Percentiles rank a stretch among this genome's conserved stretches.
These are phyloP conservation scores for Vigna reflexopilosa DNA, from an alignment of 306 rosid species.

Conservation along the genomic window DNA sequence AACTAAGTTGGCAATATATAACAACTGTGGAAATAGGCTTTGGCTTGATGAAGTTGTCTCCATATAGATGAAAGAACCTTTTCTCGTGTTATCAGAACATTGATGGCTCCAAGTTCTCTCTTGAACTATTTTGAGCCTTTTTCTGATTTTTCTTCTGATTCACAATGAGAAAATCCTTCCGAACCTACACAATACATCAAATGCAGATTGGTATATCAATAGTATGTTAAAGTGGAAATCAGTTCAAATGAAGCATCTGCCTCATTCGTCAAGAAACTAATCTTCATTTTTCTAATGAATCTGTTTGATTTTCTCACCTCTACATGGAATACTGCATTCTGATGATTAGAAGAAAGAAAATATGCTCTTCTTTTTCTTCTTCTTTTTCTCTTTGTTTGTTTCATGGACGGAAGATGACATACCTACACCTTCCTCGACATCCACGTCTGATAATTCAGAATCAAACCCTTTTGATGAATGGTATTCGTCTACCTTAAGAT, in stretches of 20 bases:
- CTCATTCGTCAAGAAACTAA: constrained; percentile 18
- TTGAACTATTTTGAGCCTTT: no score
- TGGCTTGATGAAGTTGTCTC: constrained; percentile 41
- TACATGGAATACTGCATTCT: constrained; percentile 15
- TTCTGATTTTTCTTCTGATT: no score
- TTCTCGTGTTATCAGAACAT: constrained; percentile 27
- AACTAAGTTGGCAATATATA: constrained; percentile 39
- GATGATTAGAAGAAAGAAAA: background rate
- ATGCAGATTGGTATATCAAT: no score
- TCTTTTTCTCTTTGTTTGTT: no score
- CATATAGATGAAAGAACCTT: constrained; percentile 40
- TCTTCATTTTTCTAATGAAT: background rate
- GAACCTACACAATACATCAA: no score
- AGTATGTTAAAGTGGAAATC: no score
- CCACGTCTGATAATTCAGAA: constrained; percentile 7
- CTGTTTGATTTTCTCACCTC: constrained; percentile 55
- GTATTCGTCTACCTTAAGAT: constrained; percentile 24
- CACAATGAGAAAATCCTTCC: no score
- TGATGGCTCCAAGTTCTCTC: constrained; percentile 7
- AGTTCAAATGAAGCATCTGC: constrained; percentile 19
- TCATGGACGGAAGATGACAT: no score
- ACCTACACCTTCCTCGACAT: background rate
- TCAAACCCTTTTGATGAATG: constrained; percentile 5
- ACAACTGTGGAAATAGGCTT: constrained; percentile 42
- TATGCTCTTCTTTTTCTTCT: no score